A percentile compares a stretch with the other conserved stretches of the same genome.
These are phyloP conservation scores for Eucalyptus guilfoylei DNA, from an alignment of 345 rosid genomes.

Conservation along the genomic window DNA sequence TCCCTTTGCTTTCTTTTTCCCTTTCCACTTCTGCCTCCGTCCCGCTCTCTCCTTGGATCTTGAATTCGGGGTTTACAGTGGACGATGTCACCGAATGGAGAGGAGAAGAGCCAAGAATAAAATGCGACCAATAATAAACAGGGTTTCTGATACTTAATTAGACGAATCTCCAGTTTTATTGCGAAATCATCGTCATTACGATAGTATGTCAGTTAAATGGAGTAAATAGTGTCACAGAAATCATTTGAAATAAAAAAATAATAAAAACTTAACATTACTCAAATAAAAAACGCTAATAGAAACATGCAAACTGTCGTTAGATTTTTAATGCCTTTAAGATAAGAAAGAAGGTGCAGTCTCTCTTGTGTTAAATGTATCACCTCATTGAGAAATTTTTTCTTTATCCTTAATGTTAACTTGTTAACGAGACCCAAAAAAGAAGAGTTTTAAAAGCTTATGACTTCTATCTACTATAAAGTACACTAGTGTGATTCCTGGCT, in stretches of 20 bases:
- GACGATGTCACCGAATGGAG: not conserved
- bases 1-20: not conserved
- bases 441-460: not conserved
- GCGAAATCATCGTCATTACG: not conserved
- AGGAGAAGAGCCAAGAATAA: not conserved
- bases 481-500: not conserved
- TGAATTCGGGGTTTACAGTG: not conserved
- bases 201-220: not conserved
- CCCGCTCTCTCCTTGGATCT: not conserved
- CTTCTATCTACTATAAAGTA: not conserved
- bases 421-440: not conserved
- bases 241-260: not conserved
- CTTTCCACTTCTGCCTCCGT: not conserved
- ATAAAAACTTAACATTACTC: not conserved
- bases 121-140: not conserved
- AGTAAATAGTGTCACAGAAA: not conserved
- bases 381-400: not conserved
- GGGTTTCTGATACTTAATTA: not conserved
- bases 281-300: not conserved
- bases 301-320: not conserved
- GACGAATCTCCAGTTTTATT: not conserved
- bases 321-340: not conserved
- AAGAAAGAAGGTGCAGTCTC: not conserved
- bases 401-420: not conserved
- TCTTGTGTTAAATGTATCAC: not conserved